phyloP scores from a whole-genome alignment of 2,329 filamentous ascomycete species.

The Graphilbum fragrans region DNA sequence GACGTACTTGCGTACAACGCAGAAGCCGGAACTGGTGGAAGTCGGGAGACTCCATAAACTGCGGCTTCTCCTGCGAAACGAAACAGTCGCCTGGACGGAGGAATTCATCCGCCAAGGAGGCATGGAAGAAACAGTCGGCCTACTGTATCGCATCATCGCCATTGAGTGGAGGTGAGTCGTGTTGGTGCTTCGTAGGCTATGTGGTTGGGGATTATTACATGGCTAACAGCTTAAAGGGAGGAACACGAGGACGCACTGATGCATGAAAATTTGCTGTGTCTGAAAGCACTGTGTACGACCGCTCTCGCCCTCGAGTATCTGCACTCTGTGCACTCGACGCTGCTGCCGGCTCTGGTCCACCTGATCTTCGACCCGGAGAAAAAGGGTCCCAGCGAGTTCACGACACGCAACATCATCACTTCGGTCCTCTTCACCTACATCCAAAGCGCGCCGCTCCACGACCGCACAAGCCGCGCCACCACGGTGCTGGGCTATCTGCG shows the following conservation, averaged over 20 bases:
- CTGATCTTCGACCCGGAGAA: constrained; percentile 98
- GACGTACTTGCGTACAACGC: constrained; percentile 67
- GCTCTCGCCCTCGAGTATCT: constrained; percentile 75
- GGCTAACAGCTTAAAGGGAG: constrained; percentile 45
- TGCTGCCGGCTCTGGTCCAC: constrained; percentile 75
- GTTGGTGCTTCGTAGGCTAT: not conserved
- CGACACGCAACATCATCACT: constrained; percentile 79
- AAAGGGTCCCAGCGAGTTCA: constrained; percentile 95
- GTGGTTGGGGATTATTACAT: too few relatives aligned
- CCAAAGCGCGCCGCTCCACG: constrained; percentile 47
- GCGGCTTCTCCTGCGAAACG: constrained; percentile 76
- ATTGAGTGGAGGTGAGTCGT: constrained; percentile 82
- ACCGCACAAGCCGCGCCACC: constrained; percentile 56
- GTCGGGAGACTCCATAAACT: constrained; percentile 95
- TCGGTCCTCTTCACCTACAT: constrained; percentile 85
- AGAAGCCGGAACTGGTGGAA: constrained; percentile 72
- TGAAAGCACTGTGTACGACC: constrained; percentile 91
- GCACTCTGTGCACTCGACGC: constrained; percentile 60
- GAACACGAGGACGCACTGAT: constrained; percentile 91
- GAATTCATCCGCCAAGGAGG: constrained; percentile 80
- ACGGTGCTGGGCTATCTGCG: constrained; percentile 70
- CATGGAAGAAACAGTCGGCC: constrained; percentile 78
- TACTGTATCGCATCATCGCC: constrained; percentile 84
- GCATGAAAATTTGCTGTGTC: constrained; percentile 81
- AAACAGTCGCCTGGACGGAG: constrained; percentile 93